Evolutionary conservation across 805 yeast species (phyloP).

Genomic region (Huiozyma sinensis): DNA sequence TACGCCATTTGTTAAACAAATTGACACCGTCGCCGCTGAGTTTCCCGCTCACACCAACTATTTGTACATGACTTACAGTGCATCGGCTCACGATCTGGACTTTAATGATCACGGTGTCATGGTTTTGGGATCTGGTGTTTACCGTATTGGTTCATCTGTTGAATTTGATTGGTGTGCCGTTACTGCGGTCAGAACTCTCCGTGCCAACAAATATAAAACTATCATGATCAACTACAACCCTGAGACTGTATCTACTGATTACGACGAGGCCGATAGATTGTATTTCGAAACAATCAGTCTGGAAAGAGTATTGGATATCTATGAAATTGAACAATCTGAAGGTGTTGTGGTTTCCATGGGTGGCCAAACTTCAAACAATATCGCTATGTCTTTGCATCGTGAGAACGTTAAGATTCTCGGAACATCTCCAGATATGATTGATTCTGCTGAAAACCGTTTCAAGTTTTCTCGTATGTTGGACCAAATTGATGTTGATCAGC

Average conservation of each 20-base stretch:
- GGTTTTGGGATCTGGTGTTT: conserved; percentile 97
- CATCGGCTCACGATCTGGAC: conserved; percentile 73
- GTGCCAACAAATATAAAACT: conserved; percentile 79
- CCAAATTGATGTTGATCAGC: conserved; percentile 93
- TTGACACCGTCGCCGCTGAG: conserved; percentile 98
- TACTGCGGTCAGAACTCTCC: conserved; percentile 85
- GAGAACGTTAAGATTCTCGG: conserved; percentile 93
- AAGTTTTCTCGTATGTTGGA: conserved; percentile 97
- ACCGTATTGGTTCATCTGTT: conserved; percentile 96
- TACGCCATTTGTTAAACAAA: conserved; percentile 88
- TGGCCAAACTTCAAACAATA: conserved; percentile 96
- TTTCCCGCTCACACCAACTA: conserved; percentile 96
- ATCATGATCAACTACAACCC: conserved; percentile 98
- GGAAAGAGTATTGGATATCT: conserved; percentile 90
- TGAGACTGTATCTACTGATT: conserved; percentile 97
- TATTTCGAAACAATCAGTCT: conserved; percentile 92
- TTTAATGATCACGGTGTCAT: conserved; percentile 89
- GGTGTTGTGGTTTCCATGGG: conserved; percentile 98
- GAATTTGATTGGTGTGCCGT: conserved; percentile 99
- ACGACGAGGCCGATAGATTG: conserved; percentile 94
- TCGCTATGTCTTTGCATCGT: conserved; percentile 85
- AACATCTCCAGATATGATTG: conserved; percentile 97
- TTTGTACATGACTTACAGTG: conserved; percentile 89
- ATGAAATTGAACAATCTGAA: conserved; percentile 76
- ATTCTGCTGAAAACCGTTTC: conserved; percentile 95